Conservation (phyloP, 1,139 yeast genomes). For the Saccharomyces hybrid region DNA sequence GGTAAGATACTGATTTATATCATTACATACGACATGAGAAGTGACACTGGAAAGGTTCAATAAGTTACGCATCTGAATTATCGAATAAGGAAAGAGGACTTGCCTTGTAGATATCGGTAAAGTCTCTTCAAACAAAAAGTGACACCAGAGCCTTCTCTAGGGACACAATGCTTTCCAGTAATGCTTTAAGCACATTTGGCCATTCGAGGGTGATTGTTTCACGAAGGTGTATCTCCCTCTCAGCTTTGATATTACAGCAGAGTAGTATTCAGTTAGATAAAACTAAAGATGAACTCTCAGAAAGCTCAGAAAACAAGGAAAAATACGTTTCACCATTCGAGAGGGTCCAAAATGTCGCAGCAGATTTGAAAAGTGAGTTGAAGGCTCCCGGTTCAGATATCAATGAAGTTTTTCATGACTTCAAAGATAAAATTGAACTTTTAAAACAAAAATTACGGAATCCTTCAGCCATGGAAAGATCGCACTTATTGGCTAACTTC, state of each 20-base stretch:
- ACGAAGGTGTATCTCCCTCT: background rate
- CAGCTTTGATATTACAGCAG: background rate
- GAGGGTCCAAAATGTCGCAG: background rate
- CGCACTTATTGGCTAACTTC: background rate
- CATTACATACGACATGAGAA: background rate
- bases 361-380: background rate
- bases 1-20: background rate
- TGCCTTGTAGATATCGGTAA: background rate
- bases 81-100: background rate
- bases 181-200: background rate
- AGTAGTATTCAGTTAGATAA: background rate
- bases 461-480: background rate
- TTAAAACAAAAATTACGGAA: background rate
- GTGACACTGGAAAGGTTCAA: background rate
- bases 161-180: background rate
- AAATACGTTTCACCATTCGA: background rate
- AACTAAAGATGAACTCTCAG: background rate
- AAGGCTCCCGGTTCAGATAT: background rate
- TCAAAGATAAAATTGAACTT: background rate
- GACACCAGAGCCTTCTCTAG: background rate
- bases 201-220: background rate
- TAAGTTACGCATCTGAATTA: background rate
- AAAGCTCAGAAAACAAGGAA: background rate
- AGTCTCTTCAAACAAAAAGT: background rate
- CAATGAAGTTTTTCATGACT: background rate